A percentile compares a stretch with the other conserved stretches of the same genome.
These are phyloP conservation scores for Stentor roeselii DNA, from an alignment of 73 alveolate species.

Conservation along the genomic window DNA sequence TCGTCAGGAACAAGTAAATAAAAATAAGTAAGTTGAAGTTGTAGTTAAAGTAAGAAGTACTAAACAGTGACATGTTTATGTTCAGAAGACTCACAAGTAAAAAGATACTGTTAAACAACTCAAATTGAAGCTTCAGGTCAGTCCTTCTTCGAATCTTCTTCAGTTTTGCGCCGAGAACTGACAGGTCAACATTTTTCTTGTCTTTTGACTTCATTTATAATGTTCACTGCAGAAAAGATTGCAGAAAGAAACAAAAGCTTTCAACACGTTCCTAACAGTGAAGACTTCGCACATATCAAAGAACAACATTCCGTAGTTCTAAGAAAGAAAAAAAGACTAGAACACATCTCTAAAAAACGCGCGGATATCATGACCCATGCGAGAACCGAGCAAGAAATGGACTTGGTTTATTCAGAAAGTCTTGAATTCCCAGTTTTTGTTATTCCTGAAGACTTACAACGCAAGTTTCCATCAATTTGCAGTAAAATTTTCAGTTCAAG, in stretches of 20 bases:
- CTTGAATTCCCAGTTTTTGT: background rate
- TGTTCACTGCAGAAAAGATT: background rate
- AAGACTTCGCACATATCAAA: background rate
- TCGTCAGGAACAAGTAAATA: background rate
- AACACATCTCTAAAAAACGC: background rate
- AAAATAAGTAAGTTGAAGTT: background rate
- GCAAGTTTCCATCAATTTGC: background rate
- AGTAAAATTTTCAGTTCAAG: background rate
- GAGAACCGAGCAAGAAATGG: no score
- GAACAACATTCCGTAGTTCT: background rate
- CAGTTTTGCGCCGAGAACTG: background rate
- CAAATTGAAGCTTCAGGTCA: background rate
- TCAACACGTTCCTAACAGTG: background rate
- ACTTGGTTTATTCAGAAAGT: background rate
- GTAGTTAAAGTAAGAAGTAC: constrained; percentile 13
- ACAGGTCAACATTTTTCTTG: background rate
- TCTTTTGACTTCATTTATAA: constrained; percentile 23
- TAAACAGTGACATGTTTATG: constrained; percentile 2
- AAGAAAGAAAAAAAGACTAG: background rate
- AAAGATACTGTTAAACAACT: background rate
- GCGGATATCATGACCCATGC: background rate
- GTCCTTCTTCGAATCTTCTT: background rate
- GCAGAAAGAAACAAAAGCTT: background rate
- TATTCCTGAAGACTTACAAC: background rate
- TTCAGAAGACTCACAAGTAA: background rate